Conservation (phyloP, 257 asterid species). For the Nicotiana paniculata region DNA sequence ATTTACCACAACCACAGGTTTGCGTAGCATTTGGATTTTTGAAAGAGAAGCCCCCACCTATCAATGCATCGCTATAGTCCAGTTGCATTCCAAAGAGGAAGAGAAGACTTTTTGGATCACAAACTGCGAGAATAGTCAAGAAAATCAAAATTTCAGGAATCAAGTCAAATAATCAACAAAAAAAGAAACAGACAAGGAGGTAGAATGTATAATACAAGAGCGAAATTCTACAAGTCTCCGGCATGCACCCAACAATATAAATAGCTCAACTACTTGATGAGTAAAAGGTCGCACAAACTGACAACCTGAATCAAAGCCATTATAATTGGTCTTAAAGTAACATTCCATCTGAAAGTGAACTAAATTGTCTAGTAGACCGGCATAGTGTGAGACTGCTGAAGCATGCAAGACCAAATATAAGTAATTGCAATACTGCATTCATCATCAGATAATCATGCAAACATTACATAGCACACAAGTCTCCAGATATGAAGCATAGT, state of each 20-base stretch:
- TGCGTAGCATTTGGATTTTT: conserved; percentile 90
- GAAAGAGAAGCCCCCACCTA: conserved; percentile 94
- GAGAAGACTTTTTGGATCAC: conserved; percentile 93
- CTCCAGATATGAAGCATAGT: neutral
- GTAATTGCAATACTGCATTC: neutral
- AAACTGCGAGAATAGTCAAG: conserved; percentile 42
- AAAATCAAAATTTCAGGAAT: conserved; percentile 2
- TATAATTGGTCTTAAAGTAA: neutral
- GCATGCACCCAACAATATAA: neutral
- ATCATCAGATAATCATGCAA: neutral
- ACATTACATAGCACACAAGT: neutral
- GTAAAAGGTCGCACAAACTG: neutral
- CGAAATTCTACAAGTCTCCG: neutral
- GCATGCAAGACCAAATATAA: neutral
- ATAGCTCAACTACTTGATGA: neutral
- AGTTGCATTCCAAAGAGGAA: conserved; percentile 83
- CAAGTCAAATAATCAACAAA: neutral
- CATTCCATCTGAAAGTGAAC: neutral
- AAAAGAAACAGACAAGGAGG: neutral
- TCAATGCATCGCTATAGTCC: conserved; percentile 90
- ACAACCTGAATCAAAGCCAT: neutral
- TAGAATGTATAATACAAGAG: neutral
- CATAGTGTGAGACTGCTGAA: neutral
- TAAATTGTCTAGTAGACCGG: neutral
- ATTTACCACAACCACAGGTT: conserved; percentile 93